These are phyloP conservation scores for Saccharomyces hybrid DNA, from an alignment of 1,139 yeast genomes.

Conservation along the genomic window DNA sequence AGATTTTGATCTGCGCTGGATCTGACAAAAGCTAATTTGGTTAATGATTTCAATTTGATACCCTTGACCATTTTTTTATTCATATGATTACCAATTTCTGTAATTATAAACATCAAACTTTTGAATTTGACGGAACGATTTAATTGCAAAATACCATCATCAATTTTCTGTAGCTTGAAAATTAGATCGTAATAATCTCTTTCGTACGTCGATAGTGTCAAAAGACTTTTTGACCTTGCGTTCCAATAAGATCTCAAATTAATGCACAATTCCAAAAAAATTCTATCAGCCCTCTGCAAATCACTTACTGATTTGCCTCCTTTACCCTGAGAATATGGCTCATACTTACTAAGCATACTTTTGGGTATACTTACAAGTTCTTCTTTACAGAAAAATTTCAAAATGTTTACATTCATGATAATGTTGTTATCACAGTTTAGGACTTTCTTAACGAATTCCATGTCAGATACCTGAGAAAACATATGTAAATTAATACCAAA, in stretches of 20 bases:
- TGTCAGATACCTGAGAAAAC: constrained; percentile 57
- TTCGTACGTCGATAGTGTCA: constrained; percentile 59
- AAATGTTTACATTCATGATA: constrained; percentile 56
- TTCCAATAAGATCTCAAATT: constrained; percentile 81
- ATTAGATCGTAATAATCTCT: constrained; percentile 67
- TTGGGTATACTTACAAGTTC: constrained; percentile 66
- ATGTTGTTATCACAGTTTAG: constrained; percentile 67
- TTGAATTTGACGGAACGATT: constrained; percentile 56
- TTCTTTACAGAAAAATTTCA: constrained; percentile 76
- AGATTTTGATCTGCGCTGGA: constrained; percentile 65
- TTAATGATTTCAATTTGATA: constrained; percentile 73
- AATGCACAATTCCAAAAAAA: constrained; percentile 69
- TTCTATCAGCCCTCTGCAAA: constrained; percentile 72
- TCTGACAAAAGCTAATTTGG: constrained; percentile 76
- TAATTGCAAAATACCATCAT: constrained; percentile 58
- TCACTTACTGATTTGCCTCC: constrained; percentile 56
- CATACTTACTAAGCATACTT: constrained; percentile 54
- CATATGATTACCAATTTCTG: constrained; percentile 90
- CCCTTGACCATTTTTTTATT: constrained; percentile 86
- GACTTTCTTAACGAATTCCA: constrained; percentile 56
- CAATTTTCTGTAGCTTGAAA: constrained; percentile 55
- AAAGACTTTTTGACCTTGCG: constrained; percentile 70
- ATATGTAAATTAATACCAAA: constrained; percentile 88
- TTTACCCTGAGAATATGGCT: constrained; percentile 58
- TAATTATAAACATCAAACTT: constrained; percentile 63